Evolutionary conservation across 73 alveolate genomes (phyloP).

Genomic region (Breviolum minutum): DNA sequence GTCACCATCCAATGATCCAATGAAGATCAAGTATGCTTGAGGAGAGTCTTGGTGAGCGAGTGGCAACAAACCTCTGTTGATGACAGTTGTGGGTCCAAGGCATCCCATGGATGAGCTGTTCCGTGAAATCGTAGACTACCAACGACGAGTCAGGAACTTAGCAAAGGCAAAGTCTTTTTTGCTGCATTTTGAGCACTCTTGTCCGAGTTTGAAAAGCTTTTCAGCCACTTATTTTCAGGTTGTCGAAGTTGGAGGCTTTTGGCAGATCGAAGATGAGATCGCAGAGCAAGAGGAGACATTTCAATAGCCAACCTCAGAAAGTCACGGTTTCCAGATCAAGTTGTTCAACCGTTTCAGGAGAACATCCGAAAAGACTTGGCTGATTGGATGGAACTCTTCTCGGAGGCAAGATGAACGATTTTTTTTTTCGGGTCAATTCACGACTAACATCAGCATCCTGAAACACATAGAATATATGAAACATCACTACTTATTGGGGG

Average conservation of each 20-base stretch:
- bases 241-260: slow-evolving; percentile 92
- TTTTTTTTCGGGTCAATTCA: too few species aligned
- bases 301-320: not conserved
- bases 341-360: not conserved
- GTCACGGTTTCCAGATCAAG: not conserved
- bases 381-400: slow-evolving; percentile 94
- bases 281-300: slow-evolving; percentile 87
- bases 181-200: not conserved
- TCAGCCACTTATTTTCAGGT: not conserved
- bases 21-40: too few species aligned
- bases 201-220: not conserved
- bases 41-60: not conserved
- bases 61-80: not conserved
- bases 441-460: not conserved
- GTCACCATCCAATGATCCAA: not conserved
- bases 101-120: slow-evolving; percentile 90
- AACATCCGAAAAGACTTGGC: slow-evolving; percentile 91
- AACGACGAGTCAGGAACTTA: slow-evolving; percentile 35
- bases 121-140: slow-evolving; percentile 83
- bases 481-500: not conserved
- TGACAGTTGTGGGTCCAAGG: not conserved
- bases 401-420: slow-evolving; percentile 31
- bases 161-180: not conserved
- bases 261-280: slow-evolving; percentile 91
- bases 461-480: not conserved